phyloP scores from a whole-genome alignment of 208 protist genomes.

The Leishmania gerbilli region DNA sequence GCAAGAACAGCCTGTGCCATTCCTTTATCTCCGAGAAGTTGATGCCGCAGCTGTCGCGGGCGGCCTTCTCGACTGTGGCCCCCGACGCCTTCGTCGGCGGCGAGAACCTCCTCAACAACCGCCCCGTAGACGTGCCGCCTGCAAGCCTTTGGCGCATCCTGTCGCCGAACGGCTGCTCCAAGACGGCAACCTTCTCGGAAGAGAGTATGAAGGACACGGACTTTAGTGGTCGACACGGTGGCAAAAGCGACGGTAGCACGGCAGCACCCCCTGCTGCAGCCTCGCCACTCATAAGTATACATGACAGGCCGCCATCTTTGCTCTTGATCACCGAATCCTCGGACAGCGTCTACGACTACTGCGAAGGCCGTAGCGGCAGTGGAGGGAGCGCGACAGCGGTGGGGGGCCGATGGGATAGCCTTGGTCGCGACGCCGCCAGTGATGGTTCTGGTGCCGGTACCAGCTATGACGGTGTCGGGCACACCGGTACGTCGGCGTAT shows the following conservation, averaged over 20 bases:
- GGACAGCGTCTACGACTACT: not conserved
- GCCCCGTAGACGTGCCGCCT: not conserved
- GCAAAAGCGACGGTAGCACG: not conserved
- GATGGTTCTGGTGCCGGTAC: not conserved
- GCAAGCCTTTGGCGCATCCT: not conserved
- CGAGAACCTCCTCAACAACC: not conserved
- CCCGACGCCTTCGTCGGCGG: not conserved
- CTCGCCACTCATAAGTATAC: not conserved
- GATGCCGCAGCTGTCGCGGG: not conserved
- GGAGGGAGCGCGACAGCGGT: not conserved
- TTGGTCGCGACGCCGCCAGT: not conserved
- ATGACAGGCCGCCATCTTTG: constrained; percentile 15
- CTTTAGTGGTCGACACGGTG: not conserved
- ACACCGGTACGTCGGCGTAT: not conserved
- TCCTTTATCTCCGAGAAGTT: not conserved
- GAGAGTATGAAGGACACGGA: not conserved
- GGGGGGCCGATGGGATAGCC: not conserved
- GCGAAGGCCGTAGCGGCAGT: not conserved
- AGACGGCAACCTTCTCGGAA: constrained; percentile 10
- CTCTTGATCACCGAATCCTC: constrained; percentile 21
- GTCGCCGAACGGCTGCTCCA: not conserved
- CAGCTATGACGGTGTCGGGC: not conserved
- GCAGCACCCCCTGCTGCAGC: not conserved
- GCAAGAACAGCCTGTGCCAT: constrained; percentile 2
- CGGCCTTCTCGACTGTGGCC: not conserved